Base-by-base conservation (phyloP, 2,329 filamentous ascomycete genomes). In the Neofusicoccum ribis region DNA sequence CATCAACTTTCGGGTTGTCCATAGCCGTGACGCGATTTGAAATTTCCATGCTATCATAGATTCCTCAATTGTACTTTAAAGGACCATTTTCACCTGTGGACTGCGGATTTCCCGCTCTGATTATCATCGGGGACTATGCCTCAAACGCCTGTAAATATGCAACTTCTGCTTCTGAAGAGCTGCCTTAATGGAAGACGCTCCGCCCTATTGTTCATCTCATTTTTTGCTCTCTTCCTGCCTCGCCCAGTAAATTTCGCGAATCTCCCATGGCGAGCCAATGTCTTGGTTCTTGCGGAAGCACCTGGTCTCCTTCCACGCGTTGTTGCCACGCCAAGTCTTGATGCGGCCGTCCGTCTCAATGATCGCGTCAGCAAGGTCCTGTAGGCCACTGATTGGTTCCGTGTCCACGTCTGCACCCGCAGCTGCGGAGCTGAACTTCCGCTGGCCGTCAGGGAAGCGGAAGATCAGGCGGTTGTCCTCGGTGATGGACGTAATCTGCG, bases 271-370 rank as follows among this genome's bases (percentile, higher is more conserved):
- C 2, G 46, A 60, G 3, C 67, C 67, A n/a, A 68, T 66, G 37
- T 68, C 67, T 31, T 68, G 66, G 20, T 68, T 64, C 15, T 66
- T 64, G 31, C 67, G 64, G 39, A 62, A 60, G 31, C 63, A 64
- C 11, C 67, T 52, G 17, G 61, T 54, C 15, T 66, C 67, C 54
- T 68, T 68, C 67, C 67, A 68, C 12, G 63, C 66, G 17, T 68
- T 68, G 12, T 27, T 41, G n/a, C 37, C 49, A 14, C 63, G 67
- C 37, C 58, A 58, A 2, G 31, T 49, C 2, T 11, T 34, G 27
- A 67, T 34, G 5, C 67, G 44, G 12, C 66, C 64, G 15, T 68
- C 67, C 12, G 52, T 47, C 41, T 51, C 49, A 14, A 68, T 61
- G 3, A 66, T 52, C 27, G 61, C 59, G 12, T 63, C 67, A 12